Percentiles rank a stretch among this genome's conserved stretches.
Evolutionary conservation across 441 rosid genomes (phyloP).

Genomic region (Omphalea diandra): DNA sequence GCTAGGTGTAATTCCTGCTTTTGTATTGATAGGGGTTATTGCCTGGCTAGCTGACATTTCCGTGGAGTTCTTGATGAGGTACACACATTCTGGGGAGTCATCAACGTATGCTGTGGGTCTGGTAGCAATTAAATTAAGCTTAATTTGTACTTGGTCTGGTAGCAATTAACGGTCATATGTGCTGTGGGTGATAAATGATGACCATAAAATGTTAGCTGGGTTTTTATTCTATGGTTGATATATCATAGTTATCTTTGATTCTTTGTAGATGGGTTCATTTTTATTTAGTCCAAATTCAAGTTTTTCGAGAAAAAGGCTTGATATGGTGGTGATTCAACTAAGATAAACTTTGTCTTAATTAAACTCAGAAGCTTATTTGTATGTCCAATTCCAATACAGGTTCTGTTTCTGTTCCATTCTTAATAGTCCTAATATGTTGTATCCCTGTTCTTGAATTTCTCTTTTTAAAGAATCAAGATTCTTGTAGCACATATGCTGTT

Average conservation of each 20-base stretch:
- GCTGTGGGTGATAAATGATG: too few relatives aligned
- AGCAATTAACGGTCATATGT: too few relatives aligned
- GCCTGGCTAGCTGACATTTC: conserved; percentile 71
- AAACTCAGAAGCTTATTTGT: not conserved
- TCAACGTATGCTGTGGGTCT: conserved; percentile 56
- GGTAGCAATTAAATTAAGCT: not conserved
- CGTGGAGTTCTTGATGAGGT: conserved; percentile 66
- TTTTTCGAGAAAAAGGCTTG: too few relatives aligned
- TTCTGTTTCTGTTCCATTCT: not conserved
- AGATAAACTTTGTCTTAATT: too few relatives aligned
- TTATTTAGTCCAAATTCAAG: too few relatives aligned
- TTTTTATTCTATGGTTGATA: not conserved
- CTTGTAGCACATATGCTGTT: not conserved
- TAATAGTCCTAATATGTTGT: not conserved
- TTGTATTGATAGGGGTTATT: conserved; percentile 44
- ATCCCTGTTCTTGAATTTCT: not conserved
- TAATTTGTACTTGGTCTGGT: not conserved
- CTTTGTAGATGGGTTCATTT: not conserved
- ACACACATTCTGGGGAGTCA: conserved; percentile 50
- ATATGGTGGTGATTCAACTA: too few relatives aligned
- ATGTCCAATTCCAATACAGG: not conserved
- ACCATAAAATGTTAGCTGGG: too few relatives aligned
- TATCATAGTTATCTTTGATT: not conserved
- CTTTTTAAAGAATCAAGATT: not conserved
- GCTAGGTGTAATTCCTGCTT: conserved; percentile 70